Percentiles rank a stretch among this genome's conserved stretches.
phyloP scores from a whole-genome alignment of 805 yeast genomes.

The Priceomyces medius region DNA sequence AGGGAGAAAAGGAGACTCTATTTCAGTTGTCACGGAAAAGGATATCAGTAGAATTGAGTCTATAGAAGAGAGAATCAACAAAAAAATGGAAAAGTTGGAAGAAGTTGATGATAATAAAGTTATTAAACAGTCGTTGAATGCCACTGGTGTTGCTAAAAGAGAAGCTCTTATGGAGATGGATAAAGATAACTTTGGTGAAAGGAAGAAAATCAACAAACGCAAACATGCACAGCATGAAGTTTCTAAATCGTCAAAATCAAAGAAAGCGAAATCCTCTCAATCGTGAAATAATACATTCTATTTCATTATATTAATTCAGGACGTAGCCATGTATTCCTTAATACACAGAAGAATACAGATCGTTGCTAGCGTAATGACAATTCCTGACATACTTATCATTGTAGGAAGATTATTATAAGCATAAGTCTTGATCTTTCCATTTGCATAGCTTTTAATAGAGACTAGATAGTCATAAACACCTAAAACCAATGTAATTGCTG shows the following conservation, averaged over 20 bases:
- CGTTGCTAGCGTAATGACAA: conserved; percentile 35
- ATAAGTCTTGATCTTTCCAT: conserved; percentile 39
- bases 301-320: background rate
- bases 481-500: conserved; percentile 37
- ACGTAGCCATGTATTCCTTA: conserved; percentile 14
- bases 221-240: conserved; percentile 24
- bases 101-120: conserved; percentile 73
- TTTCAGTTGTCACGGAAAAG: conserved; percentile 80
- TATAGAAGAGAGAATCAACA: conserved; percentile 80
- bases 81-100: conserved; percentile 75
- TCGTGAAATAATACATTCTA: background rate
- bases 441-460: conserved; percentile 45
- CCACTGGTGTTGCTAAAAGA: conserved; percentile 78
- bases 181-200: conserved; percentile 81
- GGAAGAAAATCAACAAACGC: conserved; percentile 49
- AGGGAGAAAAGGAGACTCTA: conserved; percentile 81
- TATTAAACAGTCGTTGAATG: conserved; percentile 66
- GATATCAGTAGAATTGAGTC: conserved; percentile 80
- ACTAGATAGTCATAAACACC: conserved; percentile 43
- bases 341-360: conserved; percentile 31
- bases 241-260: conserved; percentile 8
- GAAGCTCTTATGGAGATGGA: conserved; percentile 95
- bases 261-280: conserved; percentile 9
- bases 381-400: conserved; percentile 28
- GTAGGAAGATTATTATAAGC: conserved; percentile 32